Evolutionary conservation across 805 yeast genomes (phyloP).

Genomic region (Candida manassasensis): DNA sequence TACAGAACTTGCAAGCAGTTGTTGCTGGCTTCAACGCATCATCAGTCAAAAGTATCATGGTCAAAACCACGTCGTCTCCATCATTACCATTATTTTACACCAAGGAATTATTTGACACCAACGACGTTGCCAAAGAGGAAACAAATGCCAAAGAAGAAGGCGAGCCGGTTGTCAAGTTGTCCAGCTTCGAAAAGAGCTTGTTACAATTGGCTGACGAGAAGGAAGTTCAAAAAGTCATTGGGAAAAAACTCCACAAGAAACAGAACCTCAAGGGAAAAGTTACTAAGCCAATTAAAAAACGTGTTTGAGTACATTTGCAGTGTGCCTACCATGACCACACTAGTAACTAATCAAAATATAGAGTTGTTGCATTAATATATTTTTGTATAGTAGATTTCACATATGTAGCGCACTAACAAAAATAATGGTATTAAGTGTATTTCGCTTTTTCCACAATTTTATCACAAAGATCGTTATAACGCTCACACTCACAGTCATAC

Average conservation of each 20-base stretch:
- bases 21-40: constrained; percentile 41
- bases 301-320: no score
- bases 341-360: no score
- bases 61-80: constrained; percentile 72
- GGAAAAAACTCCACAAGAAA: constrained; percentile 43
- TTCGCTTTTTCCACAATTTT: no score
- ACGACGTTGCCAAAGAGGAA: constrained; percentile 37
- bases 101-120: constrained; percentile 48
- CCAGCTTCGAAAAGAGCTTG: constrained; percentile 70
- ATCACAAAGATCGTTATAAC: no score
- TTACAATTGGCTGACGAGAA: constrained; percentile 78
- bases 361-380: constrained; percentile 1
- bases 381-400: background rate
- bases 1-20: constrained; percentile 57
- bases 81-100: constrained; percentile 78
- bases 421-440: no score
- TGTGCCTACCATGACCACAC: no score
- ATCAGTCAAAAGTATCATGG: constrained; percentile 51
- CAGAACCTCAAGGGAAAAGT: constrained; percentile 14
- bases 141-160: constrained; percentile 17
- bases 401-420: no score
- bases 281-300: constrained; percentile 13
- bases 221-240: constrained; percentile 59
- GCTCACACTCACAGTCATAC: no score
- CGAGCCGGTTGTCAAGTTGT: constrained; percentile 38